These are phyloP conservation scores for Grigorovia yakushimaensis DNA, from an alignment of 805 yeast species.

Conservation along the genomic window DNA sequence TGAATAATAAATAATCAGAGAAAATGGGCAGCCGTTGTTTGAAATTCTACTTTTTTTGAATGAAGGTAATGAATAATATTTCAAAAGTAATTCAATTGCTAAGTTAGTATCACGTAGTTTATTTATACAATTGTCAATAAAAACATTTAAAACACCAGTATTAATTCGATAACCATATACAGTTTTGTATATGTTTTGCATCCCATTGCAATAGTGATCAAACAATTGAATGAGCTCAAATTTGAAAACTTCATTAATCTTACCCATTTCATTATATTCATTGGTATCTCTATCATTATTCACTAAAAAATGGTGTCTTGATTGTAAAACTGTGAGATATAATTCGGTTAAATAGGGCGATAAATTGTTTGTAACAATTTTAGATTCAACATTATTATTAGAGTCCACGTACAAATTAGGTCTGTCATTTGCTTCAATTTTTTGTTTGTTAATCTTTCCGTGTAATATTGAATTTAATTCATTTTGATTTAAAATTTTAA, in stretches of 20 bases:
- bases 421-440: conserved; percentile 6
- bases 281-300: conserved; percentile 2
- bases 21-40: conserved; percentile 16
- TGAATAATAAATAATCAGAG: conserved; percentile 19
- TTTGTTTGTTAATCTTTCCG: not conserved
- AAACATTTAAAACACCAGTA: conserved; percentile 16
- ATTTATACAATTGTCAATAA: conserved; percentile 13
- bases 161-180: conserved; percentile 6
- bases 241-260: not conserved
- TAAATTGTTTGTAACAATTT: not conserved
- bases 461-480: conserved; percentile 2
- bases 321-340: conserved; percentile 15
- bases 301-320: conserved; percentile 6
- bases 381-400: not conserved
- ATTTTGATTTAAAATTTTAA: not conserved
- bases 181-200: not conserved
- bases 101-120: conserved; percentile 14
- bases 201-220: not conserved
- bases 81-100: conserved; percentile 17
- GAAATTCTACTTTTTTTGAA: conserved; percentile 7
- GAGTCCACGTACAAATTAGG: conserved; percentile 2
- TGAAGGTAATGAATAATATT: conserved; percentile 13
- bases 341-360: conserved; percentile 15
- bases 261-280: conserved; percentile 5
- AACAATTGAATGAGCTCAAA: not conserved